Evolutionary conservation across 805 yeast species (phyloP).

Genomic region (Candida germanica): DNA sequence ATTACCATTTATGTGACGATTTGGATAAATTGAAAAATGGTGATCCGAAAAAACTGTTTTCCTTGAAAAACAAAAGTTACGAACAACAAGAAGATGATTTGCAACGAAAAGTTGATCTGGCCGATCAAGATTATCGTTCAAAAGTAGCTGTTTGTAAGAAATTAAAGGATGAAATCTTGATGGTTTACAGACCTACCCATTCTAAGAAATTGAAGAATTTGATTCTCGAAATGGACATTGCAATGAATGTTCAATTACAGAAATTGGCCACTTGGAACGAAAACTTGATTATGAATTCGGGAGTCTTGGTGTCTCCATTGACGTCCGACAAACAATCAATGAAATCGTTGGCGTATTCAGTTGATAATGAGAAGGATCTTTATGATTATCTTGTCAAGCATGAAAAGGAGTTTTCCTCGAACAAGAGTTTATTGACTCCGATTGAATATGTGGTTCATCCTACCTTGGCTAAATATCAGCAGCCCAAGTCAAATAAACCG

Average conservation of each 20-base stretch:
- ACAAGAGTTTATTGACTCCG: constrained; percentile 52
- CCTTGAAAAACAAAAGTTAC: constrained; percentile 73
- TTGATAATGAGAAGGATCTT: constrained; percentile 81
- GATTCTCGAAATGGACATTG: constrained; percentile 84
- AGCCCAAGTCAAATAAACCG: constrained; percentile 27
- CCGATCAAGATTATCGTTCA: constrained; percentile 83
- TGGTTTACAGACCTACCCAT: constrained; percentile 72
- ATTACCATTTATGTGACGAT: constrained; percentile 79
- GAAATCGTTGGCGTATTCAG: constrained; percentile 69
- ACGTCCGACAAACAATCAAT: constrained; percentile 58
- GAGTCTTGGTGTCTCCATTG: constrained; percentile 78
- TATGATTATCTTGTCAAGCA: constrained; percentile 61
- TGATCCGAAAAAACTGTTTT: constrained; percentile 83
- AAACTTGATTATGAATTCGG: constrained; percentile 76
- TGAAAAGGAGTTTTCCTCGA: constrained; percentile 31
- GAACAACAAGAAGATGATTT: constrained; percentile 91
- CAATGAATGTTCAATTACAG: constrained; percentile 82
- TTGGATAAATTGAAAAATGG: constrained; percentile 75
- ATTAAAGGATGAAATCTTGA: constrained; percentile 67
- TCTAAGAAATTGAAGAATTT: constrained; percentile 70
- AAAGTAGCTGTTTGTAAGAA: constrained; percentile 72
- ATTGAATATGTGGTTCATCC: constrained; percentile 73
- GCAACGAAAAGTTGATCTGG: constrained; percentile 70
- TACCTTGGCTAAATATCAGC: constrained; percentile 44
- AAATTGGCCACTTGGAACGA: constrained; percentile 88